phyloP scores from a whole-genome alignment of 129 eudicot species.

The Helianthus tuberosus region DNA sequence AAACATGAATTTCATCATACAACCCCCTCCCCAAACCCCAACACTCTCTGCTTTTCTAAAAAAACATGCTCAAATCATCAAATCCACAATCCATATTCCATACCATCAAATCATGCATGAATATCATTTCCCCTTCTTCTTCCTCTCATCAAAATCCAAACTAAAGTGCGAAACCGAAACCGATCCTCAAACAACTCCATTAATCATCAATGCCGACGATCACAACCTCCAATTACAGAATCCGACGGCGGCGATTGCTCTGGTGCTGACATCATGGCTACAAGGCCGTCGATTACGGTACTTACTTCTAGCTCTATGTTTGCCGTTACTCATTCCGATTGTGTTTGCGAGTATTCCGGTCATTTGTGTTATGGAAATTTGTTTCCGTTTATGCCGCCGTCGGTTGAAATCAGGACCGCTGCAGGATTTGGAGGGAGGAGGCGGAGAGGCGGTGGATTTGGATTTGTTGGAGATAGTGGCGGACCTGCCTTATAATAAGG shows the following conservation, averaged over 20 bases:
- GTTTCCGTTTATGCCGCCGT: slow-evolving; percentile 14
- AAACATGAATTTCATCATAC: slow-evolving; percentile 1
- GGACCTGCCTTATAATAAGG: no score
- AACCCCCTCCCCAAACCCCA: slow-evolving; percentile 12
- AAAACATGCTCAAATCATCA: slow-evolving; percentile 14
- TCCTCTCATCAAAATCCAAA: slow-evolving; percentile 28
- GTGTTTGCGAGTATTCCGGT: slow-evolving; percentile 37
- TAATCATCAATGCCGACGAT: slow-evolving; percentile 21
- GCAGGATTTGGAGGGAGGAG: slow-evolving; percentile 30
- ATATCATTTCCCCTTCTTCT: not conserved
- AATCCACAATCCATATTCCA: slow-evolving; percentile 7
- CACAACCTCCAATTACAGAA: slow-evolving; percentile 17
- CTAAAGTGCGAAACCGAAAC: slow-evolving; percentile 32
- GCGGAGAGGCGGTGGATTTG: slow-evolving; percentile 31
- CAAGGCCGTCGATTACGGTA: slow-evolving; percentile 36
- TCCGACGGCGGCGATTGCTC: slow-evolving; percentile 30
- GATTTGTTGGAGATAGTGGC: no score
- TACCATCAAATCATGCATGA: slow-evolving; percentile 22
- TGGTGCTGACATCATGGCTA: slow-evolving; percentile 50
- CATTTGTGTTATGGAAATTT: slow-evolving; percentile 36
- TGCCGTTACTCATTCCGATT: slow-evolving; percentile 54
- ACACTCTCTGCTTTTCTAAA: not conserved
- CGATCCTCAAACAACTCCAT: slow-evolving; percentile 18
- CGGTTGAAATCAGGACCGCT: slow-evolving; percentile 23
- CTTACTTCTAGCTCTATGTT: slow-evolving; percentile 45